phyloP scores from a whole-genome alignment of 2,329 filamentous ascomycete genomes.

The Rhynchosporium agropyri region DNA sequence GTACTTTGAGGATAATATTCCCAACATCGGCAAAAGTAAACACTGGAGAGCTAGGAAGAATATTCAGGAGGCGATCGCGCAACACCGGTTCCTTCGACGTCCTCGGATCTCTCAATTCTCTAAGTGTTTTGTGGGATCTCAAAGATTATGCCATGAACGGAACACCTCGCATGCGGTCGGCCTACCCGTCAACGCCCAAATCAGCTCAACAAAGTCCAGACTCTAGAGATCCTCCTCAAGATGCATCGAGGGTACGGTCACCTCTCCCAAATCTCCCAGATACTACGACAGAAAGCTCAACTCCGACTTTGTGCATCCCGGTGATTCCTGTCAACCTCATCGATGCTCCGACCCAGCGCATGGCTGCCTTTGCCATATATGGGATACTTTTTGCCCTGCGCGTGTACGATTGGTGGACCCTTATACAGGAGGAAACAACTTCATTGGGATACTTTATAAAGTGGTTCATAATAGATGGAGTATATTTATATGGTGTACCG shows the following conservation, averaged over 20 bases:
- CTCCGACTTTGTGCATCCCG: slow-evolving; percentile 49
- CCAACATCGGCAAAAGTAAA: not conserved
- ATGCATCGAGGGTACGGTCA: slow-evolving; percentile 29
- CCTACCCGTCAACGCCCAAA: slow-evolving; percentile 75
- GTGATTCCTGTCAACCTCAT: slow-evolving; percentile 80
- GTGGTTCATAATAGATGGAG: slow-evolving; percentile 85
- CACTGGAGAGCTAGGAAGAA: not conserved
- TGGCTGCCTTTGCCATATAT: slow-evolving; percentile 85
- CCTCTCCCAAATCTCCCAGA: slow-evolving; percentile 38
- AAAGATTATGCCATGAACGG: slow-evolving; percentile 64
- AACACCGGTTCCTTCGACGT: not conserved
- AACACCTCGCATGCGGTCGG: slow-evolving; percentile 81
- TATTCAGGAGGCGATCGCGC: not conserved
- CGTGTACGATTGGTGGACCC: slow-evolving; percentile 79
- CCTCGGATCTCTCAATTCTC: slow-evolving; percentile 3
- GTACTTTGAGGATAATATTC: not conserved
- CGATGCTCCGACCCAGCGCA: slow-evolving; percentile 87
- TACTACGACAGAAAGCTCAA: slow-evolving; percentile 24
- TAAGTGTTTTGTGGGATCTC: slow-evolving; percentile 9
- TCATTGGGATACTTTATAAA: slow-evolving; percentile 93
- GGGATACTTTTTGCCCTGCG: slow-evolving; percentile 77
- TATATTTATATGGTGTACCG: slow-evolving; percentile 86
- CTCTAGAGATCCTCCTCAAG: slow-evolving; percentile 40
- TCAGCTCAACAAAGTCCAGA: slow-evolving; percentile 46
- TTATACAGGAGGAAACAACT: slow-evolving; percentile 79